Conservation (phyloP, 345 rosid species). For the Toxicodendron radicans region DNA sequence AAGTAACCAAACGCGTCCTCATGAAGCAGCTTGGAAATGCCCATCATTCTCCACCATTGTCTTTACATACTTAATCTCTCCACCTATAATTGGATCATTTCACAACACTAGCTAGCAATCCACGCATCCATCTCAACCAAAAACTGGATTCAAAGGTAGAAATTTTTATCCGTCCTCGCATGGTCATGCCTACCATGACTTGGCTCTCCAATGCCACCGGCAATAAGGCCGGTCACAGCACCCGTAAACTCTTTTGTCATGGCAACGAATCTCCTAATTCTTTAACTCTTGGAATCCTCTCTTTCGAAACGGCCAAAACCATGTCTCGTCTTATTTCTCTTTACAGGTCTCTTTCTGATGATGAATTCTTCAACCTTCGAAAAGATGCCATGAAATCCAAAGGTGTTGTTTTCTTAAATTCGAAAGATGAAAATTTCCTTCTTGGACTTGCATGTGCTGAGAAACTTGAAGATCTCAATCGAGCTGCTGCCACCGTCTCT, state of each 20-base stretch:
- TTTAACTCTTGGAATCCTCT: slow-evolving; percentile 39
- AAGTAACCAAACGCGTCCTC: slow-evolving; percentile 9
- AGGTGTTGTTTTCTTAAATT: slow-evolving; percentile 43
- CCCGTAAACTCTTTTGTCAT: slow-evolving; percentile 13
- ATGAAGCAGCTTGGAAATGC: slow-evolving; percentile 13
- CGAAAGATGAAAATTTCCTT: slow-evolving; percentile 36
- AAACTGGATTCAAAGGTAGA: neutral
- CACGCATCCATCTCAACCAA: neutral
- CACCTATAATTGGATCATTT: slow-evolving; percentile 1
- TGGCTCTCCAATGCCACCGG: slow-evolving; percentile 21
- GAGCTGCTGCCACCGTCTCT: slow-evolving; percentile 26
- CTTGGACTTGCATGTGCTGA: slow-evolving; percentile 41
- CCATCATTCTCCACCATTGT: neutral
- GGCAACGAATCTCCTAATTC: slow-evolving; percentile 16
- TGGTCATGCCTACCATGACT: slow-evolving; percentile 26
- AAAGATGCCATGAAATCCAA: slow-evolving; percentile 29
- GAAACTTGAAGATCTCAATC: slow-evolving; percentile 46
- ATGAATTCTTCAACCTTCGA: slow-evolving; percentile 33
- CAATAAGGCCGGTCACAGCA: neutral
- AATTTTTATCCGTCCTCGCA: neutral
- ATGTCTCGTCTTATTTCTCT: slow-evolving; percentile 47
- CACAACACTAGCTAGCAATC: neutral
- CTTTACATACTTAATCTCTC: neutral
- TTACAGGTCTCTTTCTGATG: slow-evolving; percentile 34
- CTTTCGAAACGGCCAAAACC: slow-evolving; percentile 49